A percentile compares a stretch with the other conserved stretches of the same genome.
phyloP scores from a whole-genome alignment of 768 basidiomycete genomes.

The Termitomyces sp. region DNA sequence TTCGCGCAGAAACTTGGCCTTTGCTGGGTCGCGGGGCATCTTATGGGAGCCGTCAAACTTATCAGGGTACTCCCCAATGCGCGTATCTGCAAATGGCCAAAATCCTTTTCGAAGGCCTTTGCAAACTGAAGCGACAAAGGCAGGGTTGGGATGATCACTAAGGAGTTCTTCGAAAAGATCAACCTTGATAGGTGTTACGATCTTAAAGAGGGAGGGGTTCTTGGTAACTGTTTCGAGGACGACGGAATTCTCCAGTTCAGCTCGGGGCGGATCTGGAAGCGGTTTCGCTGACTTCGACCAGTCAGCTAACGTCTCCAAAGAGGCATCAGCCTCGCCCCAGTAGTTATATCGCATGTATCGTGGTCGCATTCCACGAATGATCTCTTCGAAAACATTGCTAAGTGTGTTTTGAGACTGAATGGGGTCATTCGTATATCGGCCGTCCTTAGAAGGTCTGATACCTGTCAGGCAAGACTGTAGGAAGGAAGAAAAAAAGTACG shows the following conservation, averaged over 20 bases:
- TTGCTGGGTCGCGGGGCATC: not conserved
- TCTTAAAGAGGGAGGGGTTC: not conserved
- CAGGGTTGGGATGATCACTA: not conserved
- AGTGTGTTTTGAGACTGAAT: not conserved
- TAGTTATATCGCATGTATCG: not conserved
- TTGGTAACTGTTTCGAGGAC: not conserved
- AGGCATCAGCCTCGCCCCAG: not conserved
- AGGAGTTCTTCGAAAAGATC: not conserved
- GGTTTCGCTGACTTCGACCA: not conserved
- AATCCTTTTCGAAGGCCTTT: conserved; percentile 5
- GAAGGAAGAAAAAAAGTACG: not conserved
- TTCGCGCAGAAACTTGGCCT: not conserved
- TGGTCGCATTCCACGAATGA: not conserved
- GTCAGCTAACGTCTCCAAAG: not conserved
- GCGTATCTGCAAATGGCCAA: conserved; percentile 3
- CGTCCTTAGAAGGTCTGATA: not conserved
- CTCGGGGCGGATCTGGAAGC: not conserved
- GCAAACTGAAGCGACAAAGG: conserved; percentile 2
- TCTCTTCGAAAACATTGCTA: not conserved
- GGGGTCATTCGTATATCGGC: not conserved
- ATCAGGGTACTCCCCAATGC: not conserved
- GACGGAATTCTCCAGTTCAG: not conserved
- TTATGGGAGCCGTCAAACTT: not conserved
- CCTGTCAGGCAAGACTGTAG: not conserved
- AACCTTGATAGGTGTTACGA: not conserved